A percentile compares a stretch with the other conserved stretches of the same genome.
Evolutionary conservation across 2,329 filamentous ascomycete species (phyloP).

Genomic region (Sordariomycetes sp.): DNA sequence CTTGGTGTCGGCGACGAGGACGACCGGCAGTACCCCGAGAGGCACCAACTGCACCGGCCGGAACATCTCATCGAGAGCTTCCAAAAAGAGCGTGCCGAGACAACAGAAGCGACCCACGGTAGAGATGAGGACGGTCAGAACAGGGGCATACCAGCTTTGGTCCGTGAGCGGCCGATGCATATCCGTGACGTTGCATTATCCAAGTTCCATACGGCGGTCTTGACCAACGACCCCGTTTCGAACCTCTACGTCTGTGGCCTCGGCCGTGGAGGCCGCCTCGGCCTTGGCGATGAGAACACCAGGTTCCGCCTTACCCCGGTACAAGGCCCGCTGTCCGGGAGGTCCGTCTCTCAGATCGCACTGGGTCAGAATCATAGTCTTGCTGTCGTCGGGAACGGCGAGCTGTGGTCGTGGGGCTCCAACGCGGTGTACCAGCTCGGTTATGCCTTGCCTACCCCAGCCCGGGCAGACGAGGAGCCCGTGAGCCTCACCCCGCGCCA

Average conservation of each 20-base stretch:
- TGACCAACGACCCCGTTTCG: constrained; percentile 76
- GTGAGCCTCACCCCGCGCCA: constrained; percentile 73
- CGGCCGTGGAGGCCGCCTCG: constrained; percentile 78
- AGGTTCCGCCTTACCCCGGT: constrained; percentile 78
- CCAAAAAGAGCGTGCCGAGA: constrained; percentile 45
- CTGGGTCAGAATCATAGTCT: constrained; percentile 87
- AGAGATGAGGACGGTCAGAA: constrained; percentile 12
- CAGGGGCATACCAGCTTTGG: constrained; percentile 55
- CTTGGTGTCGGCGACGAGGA: constrained; percentile 92
- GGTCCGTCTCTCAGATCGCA: constrained; percentile 62
- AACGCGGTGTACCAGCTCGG: constrained; percentile 80
- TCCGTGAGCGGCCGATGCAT: constrained; percentile 57
- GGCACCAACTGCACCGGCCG: constrained; percentile 62
- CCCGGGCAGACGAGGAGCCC: constrained; percentile 65
- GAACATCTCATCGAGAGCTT: constrained; percentile 64
- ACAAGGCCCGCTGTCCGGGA: constrained; percentile 61
- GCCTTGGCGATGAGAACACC: constrained; percentile 80
- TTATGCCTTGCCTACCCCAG: constrained; percentile 57
- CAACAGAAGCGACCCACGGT: neutral
- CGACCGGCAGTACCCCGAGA: constrained; percentile 86
- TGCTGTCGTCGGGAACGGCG: constrained; percentile 73
- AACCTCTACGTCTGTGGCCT: constrained; percentile 92
- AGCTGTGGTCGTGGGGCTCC: constrained; percentile 88
- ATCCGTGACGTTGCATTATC: constrained; percentile 78
- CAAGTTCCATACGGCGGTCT: constrained; percentile 79